Evolutionary conservation across 2,329 filamentous ascomycete genomes (phyloP).

Genomic region (Venturia nashicola): DNA sequence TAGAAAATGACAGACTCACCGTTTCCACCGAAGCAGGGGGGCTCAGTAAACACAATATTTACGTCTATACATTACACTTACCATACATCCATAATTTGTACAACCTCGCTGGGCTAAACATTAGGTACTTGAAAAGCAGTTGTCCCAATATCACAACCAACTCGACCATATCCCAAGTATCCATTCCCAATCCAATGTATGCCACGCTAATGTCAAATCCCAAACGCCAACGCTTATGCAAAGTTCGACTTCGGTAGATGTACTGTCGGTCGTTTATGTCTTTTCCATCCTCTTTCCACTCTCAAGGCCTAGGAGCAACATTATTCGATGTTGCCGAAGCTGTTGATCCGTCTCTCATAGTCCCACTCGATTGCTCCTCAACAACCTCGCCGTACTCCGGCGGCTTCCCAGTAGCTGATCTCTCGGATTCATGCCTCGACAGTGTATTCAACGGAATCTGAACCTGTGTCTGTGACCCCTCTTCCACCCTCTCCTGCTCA

Average conservation of each 20-base stretch:
- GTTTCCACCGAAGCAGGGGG: not conserved
- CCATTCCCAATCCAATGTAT: not conserved
- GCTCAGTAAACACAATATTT: not conserved
- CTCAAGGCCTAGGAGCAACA: not conserved
- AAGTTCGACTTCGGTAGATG: not conserved
- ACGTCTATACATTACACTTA: not conserved
- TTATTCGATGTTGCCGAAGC: not conserved
- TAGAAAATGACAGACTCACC: not conserved
- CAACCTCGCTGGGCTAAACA: not conserved
- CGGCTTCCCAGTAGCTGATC: not conserved
- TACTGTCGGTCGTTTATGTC: not conserved
- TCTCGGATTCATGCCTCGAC: not conserved
- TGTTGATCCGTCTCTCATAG: not conserved
- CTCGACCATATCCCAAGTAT: not conserved
- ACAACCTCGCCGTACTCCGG: slow-evolving; percentile 3
- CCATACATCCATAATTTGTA: not conserved
- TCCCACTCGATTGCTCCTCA: not conserved
- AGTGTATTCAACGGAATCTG: slow-evolving; percentile 2
- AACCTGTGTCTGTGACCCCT: not conserved
- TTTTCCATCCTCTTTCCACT: not conserved
- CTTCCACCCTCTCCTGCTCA: not conserved
- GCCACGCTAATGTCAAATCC: not conserved
- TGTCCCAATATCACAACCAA: not conserved
- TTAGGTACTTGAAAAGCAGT: not conserved
- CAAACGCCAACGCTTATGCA: slow-evolving; percentile 8